Evolutionary conservation across 257 asterid genomes (phyloP), one percentile per base, ranked within the genome.

Genomic region (Nicotiana noctiflora): DNA sequence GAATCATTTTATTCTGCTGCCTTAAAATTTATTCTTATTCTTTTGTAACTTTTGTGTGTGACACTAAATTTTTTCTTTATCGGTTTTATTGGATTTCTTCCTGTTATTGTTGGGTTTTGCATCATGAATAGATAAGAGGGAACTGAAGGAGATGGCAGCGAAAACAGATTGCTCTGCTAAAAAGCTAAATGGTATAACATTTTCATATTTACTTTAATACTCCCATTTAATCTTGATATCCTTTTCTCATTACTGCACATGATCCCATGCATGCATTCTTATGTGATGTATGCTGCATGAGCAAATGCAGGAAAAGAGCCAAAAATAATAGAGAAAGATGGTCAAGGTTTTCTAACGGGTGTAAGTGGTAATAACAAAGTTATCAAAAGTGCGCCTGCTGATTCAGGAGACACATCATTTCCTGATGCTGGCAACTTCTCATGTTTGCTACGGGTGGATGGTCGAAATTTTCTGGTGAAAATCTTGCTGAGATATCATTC

Each of bases 401-500:
- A 75, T 72, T 70, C 72, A 37, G 75, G 23, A 53, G 83, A 75
- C 19, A 11, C 66, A 18, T 63, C 82, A 37, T 57, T 75, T 79
- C 59, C 83, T 29, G 55, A 46, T 57, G 61, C 34, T 31, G 49
- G 6, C 11, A 63, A 18, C 25, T 32, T 68, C 77, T 29, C 84
- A 27, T 84, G 62, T 44, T 55, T 37, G 79, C 80, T 81, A 18
- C 34, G 11, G 82, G 79, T 70, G 53, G 83, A 77, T 68, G 79
- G 81, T 59, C 74, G 13, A 62, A 70, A 59, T 79, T 79, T n/a
- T 75, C 79, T 82, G 68, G 89, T 86, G 83, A n/a, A 46, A 52
- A 59, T 81, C 64, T 78, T 62, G 31, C 72, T 79, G 61, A 79
- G 62, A 25, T 79, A 79, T 79, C 62, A 10, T 18, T 64, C 76